A percentile compares a stretch with the other conserved stretches of the same genome.
Conservation (phyloP, 805 yeast genomes). For the Metschnikowia drakensbergensis region DNA sequence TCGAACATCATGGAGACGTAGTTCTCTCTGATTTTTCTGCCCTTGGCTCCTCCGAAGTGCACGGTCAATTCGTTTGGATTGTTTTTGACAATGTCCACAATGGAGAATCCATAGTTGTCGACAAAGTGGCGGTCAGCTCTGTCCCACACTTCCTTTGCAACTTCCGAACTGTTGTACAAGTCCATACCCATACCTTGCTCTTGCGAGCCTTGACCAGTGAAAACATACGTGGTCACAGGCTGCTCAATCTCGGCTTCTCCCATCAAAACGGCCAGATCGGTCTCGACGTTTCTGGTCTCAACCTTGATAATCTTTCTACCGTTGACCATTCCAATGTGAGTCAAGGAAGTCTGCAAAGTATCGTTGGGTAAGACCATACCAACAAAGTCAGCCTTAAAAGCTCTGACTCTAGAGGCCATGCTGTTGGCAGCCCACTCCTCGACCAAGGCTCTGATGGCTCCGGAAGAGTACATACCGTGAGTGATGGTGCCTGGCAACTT, state of each 20-base stretch:
- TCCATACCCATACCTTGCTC: constrained; percentile 99
- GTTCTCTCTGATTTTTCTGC: constrained; percentile 90
- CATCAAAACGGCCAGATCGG: constrained; percentile 68
- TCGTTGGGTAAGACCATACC: constrained; percentile 99
- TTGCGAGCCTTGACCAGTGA: constrained; percentile 99
- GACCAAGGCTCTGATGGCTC: constrained; percentile 88
- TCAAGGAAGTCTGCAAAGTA: constrained; percentile 77
- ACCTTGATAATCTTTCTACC: constrained; percentile 97
- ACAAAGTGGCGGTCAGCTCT: constrained; percentile 93
- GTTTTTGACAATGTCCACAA: constrained; percentile 88
- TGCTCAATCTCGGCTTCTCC: constrained; percentile 99
- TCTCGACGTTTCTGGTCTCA: constrained; percentile 78
- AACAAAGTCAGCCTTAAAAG: constrained; percentile 82
- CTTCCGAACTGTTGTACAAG: constrained; percentile 81
- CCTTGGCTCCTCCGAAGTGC: constrained; percentile 97
- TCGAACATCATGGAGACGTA: constrained; percentile 97
- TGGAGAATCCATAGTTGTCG: constrained; percentile 94
- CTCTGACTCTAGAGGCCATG: constrained; percentile 92
- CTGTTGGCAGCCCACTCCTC: constrained; percentile 99
- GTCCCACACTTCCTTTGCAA: constrained; percentile 96
- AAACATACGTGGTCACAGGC: constrained; percentile 93
- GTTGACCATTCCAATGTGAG: constrained; percentile 97
- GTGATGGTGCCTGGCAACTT: constrained; percentile 96
- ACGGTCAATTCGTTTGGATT: constrained; percentile 94
- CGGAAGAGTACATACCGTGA: constrained; percentile 98